Evolutionary conservation across 176 grass and related monocot genomes (phyloP), one percentile per base, ranked within the genome.

Genomic region (Oryza meyeriana): DNA sequence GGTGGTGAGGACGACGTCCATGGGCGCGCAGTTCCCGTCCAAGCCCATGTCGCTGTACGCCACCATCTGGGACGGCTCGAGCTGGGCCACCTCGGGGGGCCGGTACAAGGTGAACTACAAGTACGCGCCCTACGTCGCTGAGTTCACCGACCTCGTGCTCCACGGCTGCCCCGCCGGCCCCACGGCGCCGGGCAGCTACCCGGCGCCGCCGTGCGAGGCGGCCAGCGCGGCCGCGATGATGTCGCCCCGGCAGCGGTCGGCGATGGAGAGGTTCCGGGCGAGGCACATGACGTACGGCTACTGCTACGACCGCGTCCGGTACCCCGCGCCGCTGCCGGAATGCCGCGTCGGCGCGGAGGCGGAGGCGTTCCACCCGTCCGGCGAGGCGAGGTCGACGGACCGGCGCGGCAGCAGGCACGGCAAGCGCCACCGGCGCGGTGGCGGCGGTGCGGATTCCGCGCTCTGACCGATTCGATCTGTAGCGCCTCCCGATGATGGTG

Each of bases 21-120:
- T 91, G 85, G 94, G 88, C 16, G 81, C 75, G 44, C 89, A 91
- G 70, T 97, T 90, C 86, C 94, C 94, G 17, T 84, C 89, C 59
- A 94, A 97, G 85, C 85, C 94, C 73, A 97, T 94, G 94, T 94
- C 90, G 1, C 85, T 97, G 67, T 94, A 94, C 83, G 94, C 94
- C 77, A 94, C 94, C 82, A 97, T 97, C 85, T 97, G 92, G 94
- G 94, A 97, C 74, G 94, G 94, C 67, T 97, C 94, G 50, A 88
- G 74, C 58, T 97, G 94, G 94, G 94, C 94, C 67, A 97, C 94
- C 42, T 97, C 92, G 1, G 92, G 92, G 0, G 94, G 94, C 5
- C 92, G 90, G 1, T 97, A 97, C 86, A 97, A 92, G 91, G 92
- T 97, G 72, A 88, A 97, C 85, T 97, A 97, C 92, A 94, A 90